A percentile compares a stretch with the other conserved stretches of the same genome.
These are phyloP conservation scores for Mrakia frigida DNA, from an alignment of 768 basidiomycete species.

Conservation along the genomic window DNA sequence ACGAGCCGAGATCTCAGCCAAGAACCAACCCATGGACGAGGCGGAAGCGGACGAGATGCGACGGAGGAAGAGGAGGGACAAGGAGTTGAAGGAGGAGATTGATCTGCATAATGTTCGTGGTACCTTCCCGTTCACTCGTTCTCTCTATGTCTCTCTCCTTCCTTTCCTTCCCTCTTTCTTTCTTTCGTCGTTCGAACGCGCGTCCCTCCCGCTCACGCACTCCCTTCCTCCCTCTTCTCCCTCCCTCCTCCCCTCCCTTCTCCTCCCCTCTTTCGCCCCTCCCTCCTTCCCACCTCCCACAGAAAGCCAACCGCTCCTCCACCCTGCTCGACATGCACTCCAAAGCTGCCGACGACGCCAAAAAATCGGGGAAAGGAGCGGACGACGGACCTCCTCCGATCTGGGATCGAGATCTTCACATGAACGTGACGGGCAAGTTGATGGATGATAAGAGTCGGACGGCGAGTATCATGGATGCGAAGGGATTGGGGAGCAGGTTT, in stretches of 20 bases:
- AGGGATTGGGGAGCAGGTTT: constrained; percentile 75
- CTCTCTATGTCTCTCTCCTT: background rate
- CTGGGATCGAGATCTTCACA: constrained; percentile 90
- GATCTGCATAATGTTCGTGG: constrained; percentile 57
- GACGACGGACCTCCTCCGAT: constrained; percentile 60
- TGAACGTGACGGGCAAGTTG: constrained; percentile 76
- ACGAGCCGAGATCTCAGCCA: constrained; percentile 54
- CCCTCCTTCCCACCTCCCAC: background rate
- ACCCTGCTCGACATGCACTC: constrained; percentile 42
- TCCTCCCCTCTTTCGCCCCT: constrained; percentile 3
- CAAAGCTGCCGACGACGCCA: constrained; percentile 31
- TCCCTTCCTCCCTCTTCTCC: background rate
- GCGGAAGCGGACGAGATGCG: constrained; percentile 48
- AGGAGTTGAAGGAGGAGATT: constrained; percentile 64
- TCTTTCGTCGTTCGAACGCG: too few species aligned
- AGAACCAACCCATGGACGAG: constrained; percentile 43
- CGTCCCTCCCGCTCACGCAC: background rate
- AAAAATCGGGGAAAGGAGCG: constrained; percentile 45
- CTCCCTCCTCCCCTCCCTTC: background rate
- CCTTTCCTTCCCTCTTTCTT: background rate
- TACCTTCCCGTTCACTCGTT: background rate
- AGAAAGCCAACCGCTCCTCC: constrained; percentile 37
- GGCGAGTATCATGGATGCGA: constrained; percentile 58
- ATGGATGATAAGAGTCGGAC: constrained; percentile 82
- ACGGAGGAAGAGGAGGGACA: constrained; percentile 62